These are phyloP conservation scores for Vicia sativa DNA, from an alignment of 306 rosid genomes.

Conservation along the genomic window DNA sequence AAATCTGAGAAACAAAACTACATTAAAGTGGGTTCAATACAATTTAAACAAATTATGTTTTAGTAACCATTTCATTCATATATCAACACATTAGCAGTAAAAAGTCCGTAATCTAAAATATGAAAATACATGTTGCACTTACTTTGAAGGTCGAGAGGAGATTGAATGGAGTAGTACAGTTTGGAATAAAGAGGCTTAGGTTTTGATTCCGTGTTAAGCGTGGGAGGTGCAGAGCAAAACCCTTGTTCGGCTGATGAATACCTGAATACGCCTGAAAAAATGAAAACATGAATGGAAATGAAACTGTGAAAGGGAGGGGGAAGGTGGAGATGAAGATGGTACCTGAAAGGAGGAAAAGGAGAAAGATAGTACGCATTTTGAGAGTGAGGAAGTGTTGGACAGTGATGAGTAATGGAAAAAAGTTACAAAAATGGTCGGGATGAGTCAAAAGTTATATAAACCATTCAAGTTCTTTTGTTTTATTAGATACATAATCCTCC, in stretches of 20 bases:
- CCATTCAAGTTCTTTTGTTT: too few relatives aligned
- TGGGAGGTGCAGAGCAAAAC: slow-evolving; percentile 75
- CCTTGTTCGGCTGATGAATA: slow-evolving; percentile 55
- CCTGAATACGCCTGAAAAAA: slow-evolving; percentile 57
- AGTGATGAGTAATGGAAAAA: background rate
- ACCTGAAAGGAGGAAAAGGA: slow-evolving; percentile 44
- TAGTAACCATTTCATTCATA: slow-evolving; percentile 16
- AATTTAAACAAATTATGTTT: slow-evolving; percentile 2
- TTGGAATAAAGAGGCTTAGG: slow-evolving; percentile 67
- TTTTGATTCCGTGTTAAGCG: slow-evolving; percentile 40
- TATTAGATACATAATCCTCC: too few relatives aligned
- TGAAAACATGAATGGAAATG: background rate
- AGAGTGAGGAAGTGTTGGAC: background rate
- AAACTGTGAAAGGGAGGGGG: background rate
- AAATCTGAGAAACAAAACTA: slow-evolving; percentile 60
- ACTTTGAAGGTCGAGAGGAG: slow-evolving; percentile 85
- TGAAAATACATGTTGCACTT: background rate
- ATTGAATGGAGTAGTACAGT: slow-evolving; percentile 66
- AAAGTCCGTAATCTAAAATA: background rate
- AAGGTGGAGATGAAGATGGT: slow-evolving; percentile 5
- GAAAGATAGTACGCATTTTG: slow-evolving; percentile 39
- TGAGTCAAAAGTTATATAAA: too few relatives aligned
- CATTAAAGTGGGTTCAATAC: slow-evolving; percentile 30
- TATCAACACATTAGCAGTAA: background rate
- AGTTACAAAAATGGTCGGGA: too few relatives aligned